Base-by-base conservation (phyloP, 495 filamentous ascomycete species). In the Penicillium subrubescens region DNA sequence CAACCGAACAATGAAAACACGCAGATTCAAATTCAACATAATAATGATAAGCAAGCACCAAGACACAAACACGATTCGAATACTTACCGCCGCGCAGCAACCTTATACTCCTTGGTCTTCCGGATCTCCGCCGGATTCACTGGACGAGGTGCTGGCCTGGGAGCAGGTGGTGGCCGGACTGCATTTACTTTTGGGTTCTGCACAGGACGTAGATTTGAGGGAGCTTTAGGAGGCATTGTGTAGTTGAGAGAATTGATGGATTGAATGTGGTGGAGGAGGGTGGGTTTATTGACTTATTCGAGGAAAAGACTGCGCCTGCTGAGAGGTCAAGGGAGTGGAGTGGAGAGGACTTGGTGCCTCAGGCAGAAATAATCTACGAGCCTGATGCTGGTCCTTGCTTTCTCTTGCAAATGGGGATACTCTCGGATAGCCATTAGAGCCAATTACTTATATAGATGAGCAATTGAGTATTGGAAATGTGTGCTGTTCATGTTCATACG, bases 31-130 rank as follows among this genome's bases (percentile, higher is more conserved):
- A 27, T 8, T 12, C 41, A 44, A 19, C 2, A 8, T 8, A 2
- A 44, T 44, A 44, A 10, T n/a, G n/a, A 8, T 2, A 10, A 29
- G 11, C 25, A 4, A 27, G n/a, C 5, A 6, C 8, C 14, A 25
- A 50, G 11, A 50, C 12, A 14, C 21, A 29, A 27, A 8, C 8
- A 3, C 8, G 21, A 23, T 48, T 8, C 4, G 3, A 5, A 21
- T 46, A 67, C 66, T 31, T 62, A 74, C 71, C 65, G 57, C 29
- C 71, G 71, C 50, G 70, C 71, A 41, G 71, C 71, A 65, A 53
- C 35, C 56, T 72, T 74, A 60, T 74, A 74, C 67, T 74, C 69
- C 60, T 70, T 72, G 5, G 71, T 74, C 52, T 71, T 53, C 34
- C 69, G 69, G 21, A 74, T 72, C 57, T 74, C 70, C n/a, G 53